Conservation (phyloP, 192 early-diverging fungal species). For the Podila epicladia region DNA sequence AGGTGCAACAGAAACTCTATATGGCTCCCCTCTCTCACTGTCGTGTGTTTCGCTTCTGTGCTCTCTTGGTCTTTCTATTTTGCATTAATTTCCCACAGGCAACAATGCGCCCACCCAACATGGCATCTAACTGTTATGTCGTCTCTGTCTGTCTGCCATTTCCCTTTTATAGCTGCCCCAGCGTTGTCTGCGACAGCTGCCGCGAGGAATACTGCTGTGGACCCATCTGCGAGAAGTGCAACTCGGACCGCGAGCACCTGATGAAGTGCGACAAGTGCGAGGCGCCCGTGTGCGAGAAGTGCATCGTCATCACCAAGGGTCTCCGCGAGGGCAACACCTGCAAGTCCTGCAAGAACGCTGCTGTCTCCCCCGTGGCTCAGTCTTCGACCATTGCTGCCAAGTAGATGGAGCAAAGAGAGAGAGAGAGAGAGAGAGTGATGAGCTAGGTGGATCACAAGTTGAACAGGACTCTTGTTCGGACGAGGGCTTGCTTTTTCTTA, state of each 20-base stretch:
- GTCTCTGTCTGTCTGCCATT: not conserved
- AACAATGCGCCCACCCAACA: not conserved
- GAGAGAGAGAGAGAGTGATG: not conserved
- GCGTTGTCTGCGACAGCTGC: constrained; percentile 52
- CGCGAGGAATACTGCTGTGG: constrained; percentile 52
- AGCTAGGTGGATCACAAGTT: too few relatives aligned
- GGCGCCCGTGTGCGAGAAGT: constrained; percentile 42
- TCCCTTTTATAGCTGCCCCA: constrained; percentile 30
- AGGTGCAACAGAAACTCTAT: too few relatives aligned
- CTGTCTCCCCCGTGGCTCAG: not conserved
- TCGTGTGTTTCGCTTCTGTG: not conserved
- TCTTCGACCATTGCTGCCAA: constrained; percentile 10
- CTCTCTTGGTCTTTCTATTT: not conserved
- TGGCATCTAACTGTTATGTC: not conserved
- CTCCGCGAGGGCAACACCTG: constrained; percentile 42
- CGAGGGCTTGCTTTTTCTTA: too few relatives aligned
- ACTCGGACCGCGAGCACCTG: constrained; percentile 32
- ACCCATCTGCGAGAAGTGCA: constrained; percentile 44
- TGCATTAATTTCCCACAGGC: constrained; percentile 44
- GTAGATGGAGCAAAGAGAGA: not conserved
- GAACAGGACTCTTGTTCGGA: too few relatives aligned
- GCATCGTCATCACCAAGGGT: constrained; percentile 51
- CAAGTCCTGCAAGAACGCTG: constrained; percentile 29
- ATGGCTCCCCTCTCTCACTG: too few relatives aligned
- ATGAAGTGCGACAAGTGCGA: constrained; percentile 45